phyloP scores from a whole-genome alignment of 164 flowering plant genomes.

The Kingdonia uniflora region DNA sequence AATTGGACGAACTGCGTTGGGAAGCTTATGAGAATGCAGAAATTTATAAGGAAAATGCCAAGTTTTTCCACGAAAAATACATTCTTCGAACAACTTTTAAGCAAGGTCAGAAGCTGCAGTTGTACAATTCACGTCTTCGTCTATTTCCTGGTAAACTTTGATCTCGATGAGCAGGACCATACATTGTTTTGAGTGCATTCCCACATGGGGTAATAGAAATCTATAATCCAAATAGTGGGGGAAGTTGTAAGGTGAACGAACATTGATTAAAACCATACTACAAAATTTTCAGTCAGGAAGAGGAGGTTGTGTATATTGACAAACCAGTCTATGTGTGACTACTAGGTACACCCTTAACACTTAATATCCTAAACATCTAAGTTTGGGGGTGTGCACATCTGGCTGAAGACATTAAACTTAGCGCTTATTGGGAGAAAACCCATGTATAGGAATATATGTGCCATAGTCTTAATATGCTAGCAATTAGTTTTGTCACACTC shows the following conservation, averaged over 20 bases:
- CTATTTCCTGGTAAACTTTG: slow-evolving; percentile 1
- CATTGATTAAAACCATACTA: background rate
- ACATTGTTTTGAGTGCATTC: background rate
- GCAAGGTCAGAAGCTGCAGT: background rate
- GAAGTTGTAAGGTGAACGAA: background rate
- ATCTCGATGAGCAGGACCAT: background rate
- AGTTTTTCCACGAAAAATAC: background rate
- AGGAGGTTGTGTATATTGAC: no score
- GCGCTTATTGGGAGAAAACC: no score
- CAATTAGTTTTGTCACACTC: no score
- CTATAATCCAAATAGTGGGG: background rate
- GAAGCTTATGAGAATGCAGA: background rate
- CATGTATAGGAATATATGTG: no score
- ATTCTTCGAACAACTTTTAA: no score
- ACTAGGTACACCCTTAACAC: no score
- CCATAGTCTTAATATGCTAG: no score
- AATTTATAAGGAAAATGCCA: background rate
- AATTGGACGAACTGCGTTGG: background rate
- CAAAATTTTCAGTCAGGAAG: no score
- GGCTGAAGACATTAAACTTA: no score
- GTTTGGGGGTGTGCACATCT: no score
- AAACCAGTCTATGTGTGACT: no score
- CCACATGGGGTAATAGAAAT: background rate
- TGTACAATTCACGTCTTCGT: background rate
- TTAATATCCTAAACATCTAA: no score